Evolutionary conservation across 2,329 filamentous ascomycete genomes (phyloP).

Genomic region (Xylariomycetidae sp.): DNA sequence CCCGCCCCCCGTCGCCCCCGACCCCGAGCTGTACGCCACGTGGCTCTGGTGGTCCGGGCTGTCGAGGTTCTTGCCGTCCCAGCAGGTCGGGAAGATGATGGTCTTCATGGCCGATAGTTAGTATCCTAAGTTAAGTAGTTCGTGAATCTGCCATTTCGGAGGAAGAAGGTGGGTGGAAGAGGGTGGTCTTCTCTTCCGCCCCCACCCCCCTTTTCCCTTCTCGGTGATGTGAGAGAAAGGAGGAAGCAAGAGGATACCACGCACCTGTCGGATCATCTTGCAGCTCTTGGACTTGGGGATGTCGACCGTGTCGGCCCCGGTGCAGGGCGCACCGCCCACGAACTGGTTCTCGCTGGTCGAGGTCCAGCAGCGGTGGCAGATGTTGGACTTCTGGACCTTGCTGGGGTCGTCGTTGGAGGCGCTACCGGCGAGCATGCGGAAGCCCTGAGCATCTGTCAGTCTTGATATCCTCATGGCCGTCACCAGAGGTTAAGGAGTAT

Average conservation of each 20-base stretch:
- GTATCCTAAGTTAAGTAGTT: too few species aligned
- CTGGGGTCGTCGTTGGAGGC: constrained; percentile 34
- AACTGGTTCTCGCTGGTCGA: constrained; percentile 40
- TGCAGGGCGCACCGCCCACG: constrained; percentile 43
- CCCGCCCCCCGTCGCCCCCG: constrained; percentile 39
- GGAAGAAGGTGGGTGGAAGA: too few species aligned
- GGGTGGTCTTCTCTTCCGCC: too few species aligned
- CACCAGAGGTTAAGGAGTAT: not conserved
- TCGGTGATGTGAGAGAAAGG: too few species aligned
- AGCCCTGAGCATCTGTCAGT: constrained; percentile 30
- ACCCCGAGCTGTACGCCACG: constrained; percentile 38
- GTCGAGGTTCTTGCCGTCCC: constrained; percentile 44
- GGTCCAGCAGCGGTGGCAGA: constrained; percentile 43
- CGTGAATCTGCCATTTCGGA: too few species aligned
- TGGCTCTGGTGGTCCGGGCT: constrained; percentile 41
- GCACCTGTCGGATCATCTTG: constrained; percentile 50
- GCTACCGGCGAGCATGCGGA: constrained; percentile 41
- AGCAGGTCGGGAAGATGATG: constrained; percentile 45
- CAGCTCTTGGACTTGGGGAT: constrained; percentile 38
- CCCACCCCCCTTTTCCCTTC: too few species aligned
- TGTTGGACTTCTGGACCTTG: constrained; percentile 33
- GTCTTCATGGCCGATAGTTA: too few species aligned
- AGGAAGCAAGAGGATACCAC: too few species aligned
- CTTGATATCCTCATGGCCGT: not conserved
- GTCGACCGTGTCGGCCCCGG: constrained; percentile 42